Conservation (phyloP, 768 basidiomycete genomes). For the Amanita exitialis region DNA sequence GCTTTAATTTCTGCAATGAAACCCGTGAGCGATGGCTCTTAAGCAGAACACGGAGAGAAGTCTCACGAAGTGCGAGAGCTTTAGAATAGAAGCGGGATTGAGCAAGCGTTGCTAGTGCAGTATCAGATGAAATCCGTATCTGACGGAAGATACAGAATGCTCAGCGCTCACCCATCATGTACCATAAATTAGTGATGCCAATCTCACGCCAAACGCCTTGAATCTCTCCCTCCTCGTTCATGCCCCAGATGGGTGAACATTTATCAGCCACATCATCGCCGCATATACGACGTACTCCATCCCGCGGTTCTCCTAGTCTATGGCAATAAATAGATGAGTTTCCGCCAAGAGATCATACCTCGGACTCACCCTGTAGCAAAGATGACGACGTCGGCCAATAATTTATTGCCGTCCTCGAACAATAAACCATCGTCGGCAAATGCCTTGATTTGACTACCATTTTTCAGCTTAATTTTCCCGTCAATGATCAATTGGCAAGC, state of each 20-base stretch:
- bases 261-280: slow-evolving; percentile 29
- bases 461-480: slow-evolving; percentile 64
- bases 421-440: slow-evolving; percentile 30
- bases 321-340: background rate
- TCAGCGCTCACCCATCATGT: slow-evolving; percentile 47
- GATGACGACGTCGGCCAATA: slow-evolving; percentile 38
- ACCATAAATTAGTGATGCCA: slow-evolving; percentile 44
- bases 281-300: slow-evolving; percentile 11
- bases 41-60: background rate
- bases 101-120: background rate
- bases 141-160: background rate
- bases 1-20: slow-evolving; percentile 4
- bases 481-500: slow-evolving; percentile 53
- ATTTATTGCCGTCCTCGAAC: slow-evolving; percentile 34
- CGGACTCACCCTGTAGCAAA: slow-evolving; percentile 13
- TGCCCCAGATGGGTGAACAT: slow-evolving; percentile 48
- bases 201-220: slow-evolving; percentile 38
- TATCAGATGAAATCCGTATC: background rate
- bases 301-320: too few species aligned
- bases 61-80: slow-evolving; percentile 4
- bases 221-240: slow-evolving; percentile 54
- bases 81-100: slow-evolving; percentile 5
- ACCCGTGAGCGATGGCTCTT: background rate
- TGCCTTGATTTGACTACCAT: slow-evolving; percentile 31
- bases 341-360: too few species aligned